phyloP scores from a whole-genome alignment of 208 protist genomes.

The Lotmaria passim region DNA sequence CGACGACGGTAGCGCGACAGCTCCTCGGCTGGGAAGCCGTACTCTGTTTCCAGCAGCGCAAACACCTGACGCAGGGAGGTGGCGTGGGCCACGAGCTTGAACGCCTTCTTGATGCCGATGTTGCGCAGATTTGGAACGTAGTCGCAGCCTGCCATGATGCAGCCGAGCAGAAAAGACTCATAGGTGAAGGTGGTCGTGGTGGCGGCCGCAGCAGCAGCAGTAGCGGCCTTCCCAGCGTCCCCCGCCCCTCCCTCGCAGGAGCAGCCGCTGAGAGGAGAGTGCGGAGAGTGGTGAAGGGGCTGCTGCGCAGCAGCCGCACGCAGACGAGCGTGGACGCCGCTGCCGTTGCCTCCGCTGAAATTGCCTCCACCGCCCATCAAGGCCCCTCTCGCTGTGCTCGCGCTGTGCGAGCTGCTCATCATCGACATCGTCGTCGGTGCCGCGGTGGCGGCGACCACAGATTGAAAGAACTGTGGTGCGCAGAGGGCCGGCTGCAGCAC shows the following conservation, averaged over 20 bases:
- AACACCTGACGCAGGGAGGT: slow-evolving; percentile 60
- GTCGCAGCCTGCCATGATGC: slow-evolving; percentile 98
- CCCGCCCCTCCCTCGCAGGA: not conserved
- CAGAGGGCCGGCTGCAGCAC: slow-evolving; percentile 47
- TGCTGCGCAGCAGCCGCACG: slow-evolving; percentile 12
- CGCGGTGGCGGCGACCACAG: slow-evolving; percentile 18
- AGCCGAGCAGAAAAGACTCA: slow-evolving; percentile 92
- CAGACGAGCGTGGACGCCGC: slow-evolving; percentile 11
- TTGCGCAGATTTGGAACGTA: slow-evolving; percentile 93
- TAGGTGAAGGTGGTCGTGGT: slow-evolving; percentile 49
- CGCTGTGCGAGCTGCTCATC: not conserved
- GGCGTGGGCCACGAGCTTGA: slow-evolving; percentile 73
- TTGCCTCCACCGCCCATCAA: not conserved
- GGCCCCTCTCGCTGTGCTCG: not conserved
- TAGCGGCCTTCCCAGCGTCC: not conserved
- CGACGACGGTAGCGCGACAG: slow-evolving; percentile 59
- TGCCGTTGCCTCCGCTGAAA: not conserved
- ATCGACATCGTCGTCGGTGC: not conserved
- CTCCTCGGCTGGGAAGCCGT: slow-evolving; percentile 65
- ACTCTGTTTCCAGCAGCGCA: slow-evolving; percentile 41
- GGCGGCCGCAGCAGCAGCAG: slow-evolving; percentile 6
- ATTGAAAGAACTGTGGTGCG: slow-evolving; percentile 46
- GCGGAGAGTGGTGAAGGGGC: slow-evolving; percentile 11
- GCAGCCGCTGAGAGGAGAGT: not conserved
- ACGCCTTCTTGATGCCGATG: slow-evolving; percentile 95